Base-by-base conservation (phyloP, 345 rosid genomes). In the Xanthoceras sorbifolium region DNA sequence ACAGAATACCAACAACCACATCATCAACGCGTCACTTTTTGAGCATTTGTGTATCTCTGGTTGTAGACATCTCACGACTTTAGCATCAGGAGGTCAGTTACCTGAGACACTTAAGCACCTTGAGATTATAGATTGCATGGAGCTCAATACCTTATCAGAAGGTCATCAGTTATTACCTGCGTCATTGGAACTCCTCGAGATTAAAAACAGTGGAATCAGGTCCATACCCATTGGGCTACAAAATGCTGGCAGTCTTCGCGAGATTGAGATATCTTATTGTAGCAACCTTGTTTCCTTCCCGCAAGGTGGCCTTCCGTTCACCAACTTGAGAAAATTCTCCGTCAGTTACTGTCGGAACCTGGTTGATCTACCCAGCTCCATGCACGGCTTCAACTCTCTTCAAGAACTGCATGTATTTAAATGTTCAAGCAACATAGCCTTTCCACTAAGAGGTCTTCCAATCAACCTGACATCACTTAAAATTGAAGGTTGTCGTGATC, bases 401-500 rank as follows among this genome's bases (percentile, higher is more conserved):
- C 69, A 62, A 32, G 77, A 75, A 26, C 20, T 79, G 55, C 59
- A 32, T 64, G 63, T 79, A 11, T 68, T 46, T 32, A 52, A 74
- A 28, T 79, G 78, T 69, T 59, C 75, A 26, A 66, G 78, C 34
- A 48, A 10, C 54, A 48, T 10, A 10, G 60, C 78, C 29, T 79
- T 79, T 46, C 82, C 78, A 3, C 59, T 64, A 63, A 57, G 63
- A 11, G 82, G 82, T 63, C 54, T 79, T 18, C 75, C 82, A 1
- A 52, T 46, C 22, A 79, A 26, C 72, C 59, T 79, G 22, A 68
- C 48, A 55, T 61, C 78, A 48, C 74, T 79, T 62, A 34, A 23
- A 60, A 62, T 74, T 15, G 54, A 48, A 48, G 54, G n/a, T n/a
- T n/a, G 54, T 48, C 62, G 68, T 64, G 18, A 25, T 25, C 69